These are phyloP conservation scores for Picea abies DNA, from an alignment of 83 land plant species.

Conservation along the genomic window DNA sequence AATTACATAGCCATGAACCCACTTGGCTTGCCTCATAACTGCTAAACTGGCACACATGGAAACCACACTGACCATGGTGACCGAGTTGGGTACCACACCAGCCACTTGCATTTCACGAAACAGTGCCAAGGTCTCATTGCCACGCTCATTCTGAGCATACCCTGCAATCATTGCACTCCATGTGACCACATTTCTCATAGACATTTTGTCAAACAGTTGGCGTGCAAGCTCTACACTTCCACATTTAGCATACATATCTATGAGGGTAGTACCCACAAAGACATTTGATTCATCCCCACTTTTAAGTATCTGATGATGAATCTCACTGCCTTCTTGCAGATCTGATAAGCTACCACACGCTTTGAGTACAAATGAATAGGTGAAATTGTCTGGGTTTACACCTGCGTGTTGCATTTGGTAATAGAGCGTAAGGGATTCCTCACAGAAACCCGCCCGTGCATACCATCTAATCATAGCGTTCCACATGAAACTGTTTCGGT, in stretches of 20 bases:
- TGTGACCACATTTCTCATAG: constrained; percentile 35
- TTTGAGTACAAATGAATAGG: constrained; percentile 5
- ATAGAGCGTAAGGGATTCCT: background rate
- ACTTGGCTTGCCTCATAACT: constrained; percentile 16
- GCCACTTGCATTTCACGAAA: constrained; percentile 30
- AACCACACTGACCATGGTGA: constrained; percentile 34
- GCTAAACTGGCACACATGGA: constrained; percentile 20
- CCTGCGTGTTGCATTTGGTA: constrained; percentile 9
- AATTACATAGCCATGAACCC: constrained; percentile 12
- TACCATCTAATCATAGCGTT: constrained; percentile 8
- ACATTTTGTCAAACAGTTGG: constrained; percentile 35
- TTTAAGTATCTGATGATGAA: background rate
- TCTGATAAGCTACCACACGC: background rate
- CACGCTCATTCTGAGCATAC: constrained; percentile 33
- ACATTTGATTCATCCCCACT: constrained; percentile 14
- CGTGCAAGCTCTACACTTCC: constrained; percentile 33
- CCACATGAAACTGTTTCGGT: constrained; percentile 8
- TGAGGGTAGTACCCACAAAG: constrained; percentile 21
- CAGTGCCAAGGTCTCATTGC: constrained; percentile 34
- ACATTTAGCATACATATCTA: constrained; percentile 34
- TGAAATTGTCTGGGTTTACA: constrained; percentile 4
- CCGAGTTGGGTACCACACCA: constrained; percentile 31
- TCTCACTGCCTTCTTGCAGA: constrained; percentile 4
- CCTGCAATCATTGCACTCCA: constrained; percentile 57
- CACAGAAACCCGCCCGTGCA: background rate